phyloP scores from a whole-genome alignment of 2,329 filamentous ascomycete species.

The Aspergillus sclerotialis region DNA sequence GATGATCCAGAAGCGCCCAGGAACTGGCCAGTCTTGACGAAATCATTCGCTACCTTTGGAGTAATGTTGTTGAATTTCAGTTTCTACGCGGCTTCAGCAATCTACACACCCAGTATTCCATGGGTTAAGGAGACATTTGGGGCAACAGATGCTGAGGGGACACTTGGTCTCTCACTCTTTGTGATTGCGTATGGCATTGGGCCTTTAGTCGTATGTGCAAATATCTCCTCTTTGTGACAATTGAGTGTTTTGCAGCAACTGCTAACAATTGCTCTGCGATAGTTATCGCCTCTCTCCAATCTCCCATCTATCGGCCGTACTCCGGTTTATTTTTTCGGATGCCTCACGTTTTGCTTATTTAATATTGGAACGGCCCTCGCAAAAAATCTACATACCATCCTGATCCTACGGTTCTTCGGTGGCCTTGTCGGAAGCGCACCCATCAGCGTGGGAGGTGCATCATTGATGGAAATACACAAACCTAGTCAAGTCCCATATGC shows the following conservation, averaged over 20 bases:
- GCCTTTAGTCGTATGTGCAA: slow-evolving; percentile 8
- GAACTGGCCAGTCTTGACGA: no score
- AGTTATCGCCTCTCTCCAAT: slow-evolving; percentile 8
- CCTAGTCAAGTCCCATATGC: no score
- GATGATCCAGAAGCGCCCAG: no score
- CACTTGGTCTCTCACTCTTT: slow-evolving; percentile 55
- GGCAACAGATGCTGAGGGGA: slow-evolving; percentile 46
- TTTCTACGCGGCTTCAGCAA: slow-evolving; percentile 21
- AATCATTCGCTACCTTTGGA: no score
- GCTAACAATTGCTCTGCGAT: no score
- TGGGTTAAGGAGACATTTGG: slow-evolving; percentile 49
- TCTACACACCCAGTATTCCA: slow-evolving; percentile 41
- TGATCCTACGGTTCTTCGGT: slow-evolving; percentile 9
- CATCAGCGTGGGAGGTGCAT: no score
- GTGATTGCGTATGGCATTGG: slow-evolving; percentile 46
- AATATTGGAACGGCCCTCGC: slow-evolving; percentile 8
- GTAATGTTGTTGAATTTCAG: slow-evolving; percentile 9
- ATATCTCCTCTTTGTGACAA: no score
- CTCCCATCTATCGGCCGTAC: slow-evolving; percentile 7
- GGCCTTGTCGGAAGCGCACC: no score
- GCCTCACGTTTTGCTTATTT: slow-evolving; percentile 7
- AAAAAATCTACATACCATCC: slow-evolving; percentile 7
- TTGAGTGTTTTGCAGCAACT: no score
- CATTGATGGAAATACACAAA: no score
- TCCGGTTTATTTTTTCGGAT: slow-evolving; percentile 8